Conservation (phyloP, 1,139 yeast genomes). For the Debaryomycetaceae sp. region DNA sequence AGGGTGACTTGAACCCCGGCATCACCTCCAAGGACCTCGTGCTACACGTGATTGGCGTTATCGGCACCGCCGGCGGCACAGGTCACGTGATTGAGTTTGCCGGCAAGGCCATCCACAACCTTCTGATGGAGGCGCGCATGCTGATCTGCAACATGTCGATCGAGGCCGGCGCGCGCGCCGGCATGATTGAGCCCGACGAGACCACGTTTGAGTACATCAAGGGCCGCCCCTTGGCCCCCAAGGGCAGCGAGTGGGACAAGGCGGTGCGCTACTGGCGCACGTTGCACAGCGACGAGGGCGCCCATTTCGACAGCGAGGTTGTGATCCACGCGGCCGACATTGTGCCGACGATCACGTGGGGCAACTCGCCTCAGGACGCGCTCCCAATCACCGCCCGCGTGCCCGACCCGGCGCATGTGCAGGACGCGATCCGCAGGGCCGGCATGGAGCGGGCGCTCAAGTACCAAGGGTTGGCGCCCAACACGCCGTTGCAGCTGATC, state of each 20-base stretch:
- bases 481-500: conserved; percentile 71
- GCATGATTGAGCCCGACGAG: conserved; percentile 96
- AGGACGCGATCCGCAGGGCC: conserved; percentile 71
- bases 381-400: conserved; percentile 85
- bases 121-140: conserved; percentile 99
- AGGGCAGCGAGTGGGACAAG: conserved; percentile 90
- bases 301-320: conserved; percentile 81
- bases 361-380: conserved; percentile 98
- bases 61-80: conserved; percentile 99
- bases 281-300: conserved; percentile 81
- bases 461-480: conserved; percentile 87
- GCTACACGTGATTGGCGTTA: conserved; percentile 89
- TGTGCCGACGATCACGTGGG: conserved; percentile 97
- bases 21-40: conserved; percentile 94
- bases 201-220: conserved; percentile 81
- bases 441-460: conserved; percentile 88
- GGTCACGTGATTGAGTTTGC: conserved; percentile 96
- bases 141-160: conserved; percentile 98
- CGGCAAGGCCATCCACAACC: conserved; percentile 84
- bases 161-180: conserved; percentile 99
- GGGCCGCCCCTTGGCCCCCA: conserved; percentile 93
- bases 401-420: conserved; percentile 76
- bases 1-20: conserved; percentile 80
- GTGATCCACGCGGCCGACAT: conserved; percentile 78
- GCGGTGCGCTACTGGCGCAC: conserved; percentile 90